Base-by-base conservation (phyloP, 306 rosid genomes). In the Vigna mungo region DNA sequence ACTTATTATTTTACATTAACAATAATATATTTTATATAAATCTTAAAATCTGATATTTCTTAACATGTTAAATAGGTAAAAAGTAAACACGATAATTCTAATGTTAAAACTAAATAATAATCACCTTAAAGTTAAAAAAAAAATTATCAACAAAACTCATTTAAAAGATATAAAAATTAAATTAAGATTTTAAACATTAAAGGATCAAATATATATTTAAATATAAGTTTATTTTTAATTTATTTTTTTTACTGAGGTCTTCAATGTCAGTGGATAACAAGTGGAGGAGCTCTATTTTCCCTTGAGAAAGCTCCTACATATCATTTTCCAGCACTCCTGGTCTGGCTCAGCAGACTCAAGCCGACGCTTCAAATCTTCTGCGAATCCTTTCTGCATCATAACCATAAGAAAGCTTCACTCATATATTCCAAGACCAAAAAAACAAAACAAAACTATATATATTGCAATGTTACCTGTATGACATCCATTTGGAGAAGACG, bases 241-340 rank as follows among this genome's bases (percentile, higher is more conserved):
- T 25, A 25, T n/a, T 25, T 2, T 30, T 3, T 30, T 30, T 30
- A 4, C 34, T 30, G 4, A 46, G 21, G 12, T 52, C 5, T 2
- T 7, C 8, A 36, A 52, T 2, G 7, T 1, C 1, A 11, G 1
- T 0, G 5, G 1, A 47, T 15, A 52, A 53, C 1, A 18, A 47
- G 52, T 43, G 61, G 64, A 9, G 30, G 37, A 71, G n/a, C 11
- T 74, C 68, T 80, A 71, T 70, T 49, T 66, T 44, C 86, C 83
- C 9, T 78, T 82, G 81, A 92, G 96, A 80, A 92, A 92, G 54
- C 74, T 86, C 73, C 75, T 82, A 87, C 96, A 88, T 30, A 87
- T 86, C 73, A 39, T 88, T 72, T 80, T 78, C 93, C 86, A 87
- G 43, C 77, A 70, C 79, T 78, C 79, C 68, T 85, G 82, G 52